These are phyloP conservation scores for Diplocarpon rosae DNA, from an alignment of 2,329 filamentous ascomycete genomes.

Conservation along the genomic window DNA sequence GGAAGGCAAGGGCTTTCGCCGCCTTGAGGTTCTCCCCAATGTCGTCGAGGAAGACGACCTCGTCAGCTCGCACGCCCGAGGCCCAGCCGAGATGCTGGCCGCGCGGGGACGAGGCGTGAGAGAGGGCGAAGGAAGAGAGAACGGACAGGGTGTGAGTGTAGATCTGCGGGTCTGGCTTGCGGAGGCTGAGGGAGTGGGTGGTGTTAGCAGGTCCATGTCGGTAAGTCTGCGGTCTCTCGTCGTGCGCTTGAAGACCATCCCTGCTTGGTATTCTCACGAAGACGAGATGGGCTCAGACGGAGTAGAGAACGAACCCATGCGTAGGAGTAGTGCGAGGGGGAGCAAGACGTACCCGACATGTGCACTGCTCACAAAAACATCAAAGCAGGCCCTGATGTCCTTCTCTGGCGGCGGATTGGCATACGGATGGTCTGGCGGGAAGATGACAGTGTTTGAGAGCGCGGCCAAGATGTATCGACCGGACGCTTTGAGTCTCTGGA, in stretches of 20 bases:
- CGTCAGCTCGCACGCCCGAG: slow-evolving; percentile 44
- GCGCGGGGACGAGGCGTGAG: slow-evolving; percentile 32
- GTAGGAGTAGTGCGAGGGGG: neutral
- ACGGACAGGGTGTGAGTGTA: slow-evolving; percentile 63
- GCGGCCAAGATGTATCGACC: slow-evolving; percentile 65
- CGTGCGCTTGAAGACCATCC: neutral
- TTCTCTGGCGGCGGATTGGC: slow-evolving; percentile 40
- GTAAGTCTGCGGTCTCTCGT: neutral
- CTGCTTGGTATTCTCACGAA: neutral
- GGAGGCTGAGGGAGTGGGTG: slow-evolving; percentile 45
- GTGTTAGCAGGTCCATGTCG: neutral
- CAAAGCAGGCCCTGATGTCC: slow-evolving; percentile 59
- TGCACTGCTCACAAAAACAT: slow-evolving; percentile 62
- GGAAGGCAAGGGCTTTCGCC: slow-evolving; percentile 62
- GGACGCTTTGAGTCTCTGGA: slow-evolving; percentile 54
- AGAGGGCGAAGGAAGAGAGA: slow-evolving; percentile 50
- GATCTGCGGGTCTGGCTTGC: slow-evolving; percentile 77
- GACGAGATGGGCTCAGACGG: too few relatives aligned
- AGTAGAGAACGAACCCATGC: too few relatives aligned
- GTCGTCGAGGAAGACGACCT: slow-evolving; percentile 77
- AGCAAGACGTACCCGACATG: slow-evolving; percentile 8
- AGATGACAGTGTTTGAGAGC: slow-evolving; percentile 82
- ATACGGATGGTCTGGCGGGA: slow-evolving; percentile 63
- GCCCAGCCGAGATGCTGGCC: slow-evolving; percentile 35
- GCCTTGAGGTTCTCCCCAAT: slow-evolving; percentile 86